Evolutionary conservation across 176 grass and related monocot genomes (phyloP).

Genomic region (Triticum monococcum): DNA sequence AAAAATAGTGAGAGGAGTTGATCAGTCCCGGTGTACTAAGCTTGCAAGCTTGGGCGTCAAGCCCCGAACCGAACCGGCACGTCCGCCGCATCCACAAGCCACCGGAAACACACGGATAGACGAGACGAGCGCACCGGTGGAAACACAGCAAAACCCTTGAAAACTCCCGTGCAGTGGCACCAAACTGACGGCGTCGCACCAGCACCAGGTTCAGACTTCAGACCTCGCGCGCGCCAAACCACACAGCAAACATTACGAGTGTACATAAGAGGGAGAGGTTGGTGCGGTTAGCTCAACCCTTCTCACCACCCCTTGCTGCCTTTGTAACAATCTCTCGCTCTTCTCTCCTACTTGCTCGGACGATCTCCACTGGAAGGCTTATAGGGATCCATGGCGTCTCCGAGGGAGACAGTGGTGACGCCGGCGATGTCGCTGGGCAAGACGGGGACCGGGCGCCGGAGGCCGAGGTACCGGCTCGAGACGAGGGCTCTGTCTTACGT

Average conservation of each 20-base stretch:
- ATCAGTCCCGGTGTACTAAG: conserved; percentile 2
- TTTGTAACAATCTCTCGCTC: conserved; percentile 6
- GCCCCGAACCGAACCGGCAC: conserved; percentile 2
- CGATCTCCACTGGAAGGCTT: not conserved
- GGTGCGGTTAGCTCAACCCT: conserved; percentile 78
- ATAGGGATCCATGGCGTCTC: conserved; percentile 35
- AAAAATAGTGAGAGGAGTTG: conserved; percentile 3
- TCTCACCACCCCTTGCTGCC: not conserved
- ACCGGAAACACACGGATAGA: too few relatives aligned
- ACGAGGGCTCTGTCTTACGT: conserved; percentile 64
- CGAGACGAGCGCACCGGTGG: not conserved
- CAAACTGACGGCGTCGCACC: conserved; percentile 7
- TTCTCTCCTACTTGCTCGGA: conserved; percentile 6
- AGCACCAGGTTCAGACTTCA: conserved; percentile 24
- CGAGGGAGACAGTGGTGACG: conserved; percentile 41
- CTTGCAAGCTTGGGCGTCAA: conserved; percentile 37
- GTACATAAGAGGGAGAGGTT: conserved; percentile 33
- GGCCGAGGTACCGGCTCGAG: conserved; percentile 62
- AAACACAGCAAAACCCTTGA: not conserved
- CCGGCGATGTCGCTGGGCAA: conserved; percentile 24
- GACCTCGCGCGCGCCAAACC: not conserved
- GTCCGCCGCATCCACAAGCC: conserved; percentile 10
- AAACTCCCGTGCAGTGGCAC: conserved; percentile 21
- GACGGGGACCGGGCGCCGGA: conserved; percentile 8
- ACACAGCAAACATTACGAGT: not conserved